Base-by-base conservation (phyloP, 2,329 filamentous ascomycete genomes). In the Ascochyta koolunga region DNA sequence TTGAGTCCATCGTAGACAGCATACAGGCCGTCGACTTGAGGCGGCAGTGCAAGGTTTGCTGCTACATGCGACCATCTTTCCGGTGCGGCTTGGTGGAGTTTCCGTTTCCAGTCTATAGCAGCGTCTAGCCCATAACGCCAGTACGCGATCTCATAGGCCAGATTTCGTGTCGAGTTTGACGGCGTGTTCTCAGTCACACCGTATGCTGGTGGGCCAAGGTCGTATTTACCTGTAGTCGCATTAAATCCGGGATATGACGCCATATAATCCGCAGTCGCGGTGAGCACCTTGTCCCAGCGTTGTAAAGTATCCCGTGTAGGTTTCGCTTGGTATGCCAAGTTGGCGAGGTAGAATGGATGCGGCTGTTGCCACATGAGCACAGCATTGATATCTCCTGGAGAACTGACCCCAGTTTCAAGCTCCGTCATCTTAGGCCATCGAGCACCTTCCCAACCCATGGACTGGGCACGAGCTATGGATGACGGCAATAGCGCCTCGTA, bases 311-410 rank as follows among this genome's bases (percentile, higher is more conserved):
- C 66, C 5, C 67, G 51, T 11, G 70, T 74, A 1, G 80, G 77
- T 27, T 72, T 76, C 0, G 75, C 74, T 36, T 79, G 75, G 61
- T 80, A 85, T 61, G 82, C 80, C 1, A 80, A 62, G 64, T 85
- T 82, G 0, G 83, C 84, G 56, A 86, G 82, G 62, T 83, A 83
- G 73, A 86, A 80, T 0, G 80, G 76, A 64, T 86, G 84, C 10
- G 83, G 83, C 21, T 67, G 83, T 58, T 86, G 84, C 84, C 84
- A 86, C 50, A 86, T 80, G 0, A 87, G 73, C 2, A 86, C 68
- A 2, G 79, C 80, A 61, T 86, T 86, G 62, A 86, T 85, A 54
- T 83, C 81, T 2, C 84, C 84, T 0, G 83, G 83, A 1, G 82
- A 80, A 38, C 77, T 82, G 11, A 79, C 73, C 24, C 82, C 81